Percentiles rank a stretch among this genome's conserved stretches.
Evolutionary conservation across 2,329 filamentous ascomycete genomes (phyloP).

Genomic region (Aspergillus sp.): DNA sequence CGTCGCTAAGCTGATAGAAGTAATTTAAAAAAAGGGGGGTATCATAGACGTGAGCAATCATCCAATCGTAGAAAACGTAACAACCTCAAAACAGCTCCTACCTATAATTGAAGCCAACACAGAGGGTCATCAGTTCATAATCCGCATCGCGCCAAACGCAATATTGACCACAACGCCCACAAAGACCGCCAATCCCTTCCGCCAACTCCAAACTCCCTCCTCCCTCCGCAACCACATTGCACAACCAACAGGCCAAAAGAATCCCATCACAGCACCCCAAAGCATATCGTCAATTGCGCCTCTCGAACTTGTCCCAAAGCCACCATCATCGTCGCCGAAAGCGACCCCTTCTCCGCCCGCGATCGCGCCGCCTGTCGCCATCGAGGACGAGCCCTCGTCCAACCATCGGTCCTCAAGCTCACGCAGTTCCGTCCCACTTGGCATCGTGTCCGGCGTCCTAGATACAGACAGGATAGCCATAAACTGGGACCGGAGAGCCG

Average conservation of each 20-base stretch:
- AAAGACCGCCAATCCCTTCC: constrained; percentile 82
- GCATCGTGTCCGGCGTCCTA: constrained; percentile 87
- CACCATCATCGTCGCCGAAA: constrained; percentile 40
- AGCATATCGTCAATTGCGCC: constrained; percentile 80
- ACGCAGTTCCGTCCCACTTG: constrained; percentile 71
- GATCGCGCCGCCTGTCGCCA: constrained; percentile 44
- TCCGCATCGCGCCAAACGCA: constrained; percentile 68
- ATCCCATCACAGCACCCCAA: constrained; percentile 84
- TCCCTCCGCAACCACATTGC: constrained; percentile 82
- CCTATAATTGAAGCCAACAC: background rate
- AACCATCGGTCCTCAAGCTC: constrained; percentile 89
- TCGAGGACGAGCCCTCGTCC: constrained; percentile 57
- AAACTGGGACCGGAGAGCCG: constrained; percentile 84
- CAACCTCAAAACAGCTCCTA: background rate
- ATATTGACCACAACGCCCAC: constrained; percentile 80
- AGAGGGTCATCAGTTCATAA: constrained; percentile 44
- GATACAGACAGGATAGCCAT: constrained; percentile 77
- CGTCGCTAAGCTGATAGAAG: background rate
- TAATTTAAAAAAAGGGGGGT: constrained; percentile 1
- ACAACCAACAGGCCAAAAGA: constrained; percentile 90
- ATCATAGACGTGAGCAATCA: constrained; percentile 6
- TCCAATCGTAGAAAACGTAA: constrained; percentile 8
- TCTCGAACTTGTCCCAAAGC: constrained; percentile 37
- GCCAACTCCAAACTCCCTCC: constrained; percentile 80
- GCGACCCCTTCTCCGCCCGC: constrained; percentile 34